Conservation (phyloP, 2,329 filamentous ascomycete species). For the Fusarium piperis region DNA sequence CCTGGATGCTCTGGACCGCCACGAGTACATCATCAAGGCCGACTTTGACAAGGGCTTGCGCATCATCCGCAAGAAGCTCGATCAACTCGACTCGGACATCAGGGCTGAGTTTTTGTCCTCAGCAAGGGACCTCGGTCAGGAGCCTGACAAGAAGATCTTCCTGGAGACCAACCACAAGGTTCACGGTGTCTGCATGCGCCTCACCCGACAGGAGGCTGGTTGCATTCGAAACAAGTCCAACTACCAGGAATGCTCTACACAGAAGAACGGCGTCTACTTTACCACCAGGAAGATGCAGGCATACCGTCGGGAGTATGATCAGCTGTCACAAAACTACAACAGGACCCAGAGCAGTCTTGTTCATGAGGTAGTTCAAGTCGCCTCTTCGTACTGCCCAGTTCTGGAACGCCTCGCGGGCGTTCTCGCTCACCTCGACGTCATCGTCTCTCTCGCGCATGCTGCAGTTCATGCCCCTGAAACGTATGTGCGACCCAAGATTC, state of each 20-base stretch:
- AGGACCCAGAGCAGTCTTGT: constrained; percentile 92
- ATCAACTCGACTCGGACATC: constrained; percentile 85
- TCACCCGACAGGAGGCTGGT: constrained; percentile 89
- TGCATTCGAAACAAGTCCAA: constrained; percentile 91
- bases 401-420: constrained; percentile 89
- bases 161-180: constrained; percentile 90
- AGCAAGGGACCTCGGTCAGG: constrained; percentile 84
- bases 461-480: constrained; percentile 92
- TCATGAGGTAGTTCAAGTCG: constrained; percentile 90
- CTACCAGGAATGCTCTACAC: constrained; percentile 95
- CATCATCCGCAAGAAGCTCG: constrained; percentile 90
- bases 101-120: constrained; percentile 81
- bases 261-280: constrained; percentile 99
- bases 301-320: constrained; percentile 89
- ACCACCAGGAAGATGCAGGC: constrained; percentile 85
- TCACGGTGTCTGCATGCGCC: constrained; percentile 94
- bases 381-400: constrained; percentile 93
- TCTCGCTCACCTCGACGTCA: constrained; percentile 92
- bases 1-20: constrained; percentile 91
- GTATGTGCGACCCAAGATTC: constrained; percentile 91
- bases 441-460: constrained; percentile 91
- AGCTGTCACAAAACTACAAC: constrained; percentile 94
- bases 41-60: constrained; percentile 93
- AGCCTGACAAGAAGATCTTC: constrained; percentile 98
- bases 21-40: constrained; percentile 98